Evolutionary conservation across 139 green algal species (phyloP), one percentile per base, ranked within the genome.

Genomic region (Chlamydomonas applanata): DNA sequence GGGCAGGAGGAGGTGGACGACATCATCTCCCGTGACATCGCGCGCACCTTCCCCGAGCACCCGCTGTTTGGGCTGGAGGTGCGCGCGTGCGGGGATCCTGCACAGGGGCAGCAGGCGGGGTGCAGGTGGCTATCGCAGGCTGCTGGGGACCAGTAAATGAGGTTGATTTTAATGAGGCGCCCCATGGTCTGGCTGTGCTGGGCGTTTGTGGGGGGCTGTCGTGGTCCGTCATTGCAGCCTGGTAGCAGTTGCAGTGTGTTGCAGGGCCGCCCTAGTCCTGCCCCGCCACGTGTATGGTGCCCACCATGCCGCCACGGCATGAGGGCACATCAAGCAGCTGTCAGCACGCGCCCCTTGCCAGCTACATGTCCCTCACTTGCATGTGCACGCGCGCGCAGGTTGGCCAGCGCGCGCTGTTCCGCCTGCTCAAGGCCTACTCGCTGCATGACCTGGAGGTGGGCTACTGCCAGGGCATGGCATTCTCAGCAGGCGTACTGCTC

Each of bases 41-140:
- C 94, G 74, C 89, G 95, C 65, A 99, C 95, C 34, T 99, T 99
- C 81, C 95, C 95, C 1, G 90, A 97, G 83, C 88, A 97, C 76
- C 88, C 91, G 1, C 77, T 94, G 63, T 98, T 99, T 76, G 73
- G 79, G 40, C 40, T 49, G 40, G 40, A 49, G 40, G 40, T 49
- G 40, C 40, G 40, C 24, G 77, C 36, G 14, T 54, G 16, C 45
- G 14, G 16, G 45, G 22, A 4, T 17, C 9, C 1, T 27, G 35
- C 52, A 34, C 27, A 54, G 45, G 11, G 40, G 40, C 0, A 16
- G 3, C 49, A n/a, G n/a, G n/a, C n/a, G n/a, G n/a, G n/a, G n/a
- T n/a, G n/a, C n/a, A n/a, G n/a, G n/a, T n/a, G n/a, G n/a, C n/a
- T n/a, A n/a, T n/a, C n/a, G n/a, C n/a, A n/a, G n/a, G n/a, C n/a